These are phyloP conservation scores for Aspergillus nanangensis DNA, from an alignment of 495 filamentous ascomycete genomes.

Conservation along the genomic window DNA sequence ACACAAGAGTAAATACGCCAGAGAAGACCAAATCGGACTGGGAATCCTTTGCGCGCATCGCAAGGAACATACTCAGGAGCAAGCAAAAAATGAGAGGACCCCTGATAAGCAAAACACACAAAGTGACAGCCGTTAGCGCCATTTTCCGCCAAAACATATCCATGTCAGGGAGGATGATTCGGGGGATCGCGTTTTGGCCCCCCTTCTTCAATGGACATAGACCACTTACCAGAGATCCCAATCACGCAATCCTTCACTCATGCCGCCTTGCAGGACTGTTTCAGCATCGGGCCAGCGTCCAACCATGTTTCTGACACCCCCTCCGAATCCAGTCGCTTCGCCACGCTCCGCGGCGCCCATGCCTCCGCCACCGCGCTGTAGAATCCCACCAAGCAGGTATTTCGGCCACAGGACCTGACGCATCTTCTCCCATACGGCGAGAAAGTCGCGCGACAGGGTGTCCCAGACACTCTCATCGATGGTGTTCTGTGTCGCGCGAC, in stretches of 20 bases:
- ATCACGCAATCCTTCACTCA: slow-evolving; percentile 83
- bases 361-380: slow-evolving; percentile 62
- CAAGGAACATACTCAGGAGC: slow-evolving; percentile 78
- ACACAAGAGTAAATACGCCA: slow-evolving; percentile 92
- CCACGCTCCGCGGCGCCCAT: slow-evolving; percentile 65
- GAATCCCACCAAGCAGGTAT: slow-evolving; percentile 75
- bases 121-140: not conserved
- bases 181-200: too few species aligned
- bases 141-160: not conserved
- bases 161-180: not conserved
- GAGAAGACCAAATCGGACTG: slow-evolving; percentile 89
- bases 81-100: slow-evolving; percentile 92
- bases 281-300: slow-evolving; percentile 70
- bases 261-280: slow-evolving; percentile 67
- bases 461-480: slow-evolving; percentile 98
- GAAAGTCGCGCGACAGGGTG: slow-evolving; percentile 82
- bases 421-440: slow-evolving; percentile 97
- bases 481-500: slow-evolving; percentile 85
- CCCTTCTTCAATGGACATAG: not conserved
- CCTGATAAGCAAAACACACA: slow-evolving; percentile 37
- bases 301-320: slow-evolving; percentile 60
- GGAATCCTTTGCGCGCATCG: slow-evolving; percentile 63
- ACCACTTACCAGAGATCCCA: slow-evolving; percentile 85
- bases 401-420: slow-evolving; percentile 96
- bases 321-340: slow-evolving; percentile 56